phyloP scores from a whole-genome alignment of 2,329 filamentous ascomycete genomes.

The Epichloe festucae region DNA sequence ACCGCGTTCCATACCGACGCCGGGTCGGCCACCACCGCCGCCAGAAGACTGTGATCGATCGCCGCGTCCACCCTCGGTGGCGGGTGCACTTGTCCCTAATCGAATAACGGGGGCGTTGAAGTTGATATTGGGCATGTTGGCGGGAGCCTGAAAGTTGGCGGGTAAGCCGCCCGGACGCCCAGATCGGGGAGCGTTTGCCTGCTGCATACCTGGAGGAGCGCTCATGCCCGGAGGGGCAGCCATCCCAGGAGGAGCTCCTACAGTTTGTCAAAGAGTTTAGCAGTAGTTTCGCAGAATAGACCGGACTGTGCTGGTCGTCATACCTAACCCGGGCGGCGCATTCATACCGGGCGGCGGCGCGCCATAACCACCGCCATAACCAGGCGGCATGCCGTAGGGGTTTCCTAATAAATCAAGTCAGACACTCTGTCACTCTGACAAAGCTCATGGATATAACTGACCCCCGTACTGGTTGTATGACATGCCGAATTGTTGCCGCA shows the following conservation, averaged over 20 bases:
- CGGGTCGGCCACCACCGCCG: slow-evolving; percentile 27
- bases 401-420: slow-evolving; percentile 17
- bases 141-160: slow-evolving; percentile 72
- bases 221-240: slow-evolving; percentile 66
- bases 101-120: slow-evolving; percentile 95
- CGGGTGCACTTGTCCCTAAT: slow-evolving; percentile 66
- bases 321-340: slow-evolving; percentile 74
- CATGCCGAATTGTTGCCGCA: slow-evolving; percentile 24
- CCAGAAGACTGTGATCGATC: slow-evolving; percentile 19
- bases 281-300: not conserved
- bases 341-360: slow-evolving; percentile 53
- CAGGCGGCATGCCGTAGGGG: slow-evolving; percentile 63
- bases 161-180: slow-evolving; percentile 72
- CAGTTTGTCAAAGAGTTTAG: slow-evolving; percentile 1
- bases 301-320: slow-evolving; percentile 16
- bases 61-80: slow-evolving; percentile 27
- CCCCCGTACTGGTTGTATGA: slow-evolving; percentile 50
- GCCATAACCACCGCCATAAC: slow-evolving; percentile 54
- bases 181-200: slow-evolving; percentile 59
- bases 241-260: slow-evolving; percentile 70
- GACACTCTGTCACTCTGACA: not conserved
- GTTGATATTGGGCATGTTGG: slow-evolving; percentile 95
- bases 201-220: slow-evolving; percentile 68
- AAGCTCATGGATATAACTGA: slow-evolving; percentile 15
- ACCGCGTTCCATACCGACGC: slow-evolving; percentile 49